Evolutionary conservation across 2,329 filamentous ascomycete species (phyloP), one percentile per base, ranked within the genome.

Genomic region (Aspergillus luchuensis): DNA sequence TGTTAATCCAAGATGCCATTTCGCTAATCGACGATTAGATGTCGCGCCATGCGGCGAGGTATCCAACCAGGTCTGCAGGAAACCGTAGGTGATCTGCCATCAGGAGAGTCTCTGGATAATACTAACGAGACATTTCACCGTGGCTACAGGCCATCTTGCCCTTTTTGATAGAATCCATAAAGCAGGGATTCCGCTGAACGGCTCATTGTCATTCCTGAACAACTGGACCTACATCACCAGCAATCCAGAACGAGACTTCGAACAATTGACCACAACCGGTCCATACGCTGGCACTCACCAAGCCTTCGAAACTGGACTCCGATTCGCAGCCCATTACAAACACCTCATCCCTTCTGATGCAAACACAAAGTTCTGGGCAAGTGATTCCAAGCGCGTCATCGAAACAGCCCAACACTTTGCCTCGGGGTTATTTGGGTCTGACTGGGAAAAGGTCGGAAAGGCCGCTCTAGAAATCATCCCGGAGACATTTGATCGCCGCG

Each of bases 31-130:
- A 8, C 7, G 30, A 28, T 8, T 64, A 85, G 82, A 81, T 86
- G 75, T 82, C 84, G 19, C 79, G 85, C 43, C 85, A 87, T 74
- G 82, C 77, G 21, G 85, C 86, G 68, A 75, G 85, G 67, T 86
- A 85, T 71, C 84, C 85, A 1, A 87, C 84, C 0, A 71, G 69
- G 38, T 78, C 73, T 61, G 80, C 81, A 43, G 84, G 82, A 28
- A 71, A 66, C 51, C 78, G 84, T 84, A 77, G 57, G 81, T 81
- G 54, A 47, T 19, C 11, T 3, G 15, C n/a, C n/a, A 49, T 4
- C 4, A 55, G 17, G 28, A 19, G 23, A 7, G 28, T 28, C 52
- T 10, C 19, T 21, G 11, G 1, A 8, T 17, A 2, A 15, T 8
- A 38, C 21, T 36, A 11, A 53, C 17, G 21, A 5, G 47, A 15